Evolutionary conservation across 2,329 filamentous ascomycete species (phyloP).

Genomic region (Ilyonectria robusta): DNA sequence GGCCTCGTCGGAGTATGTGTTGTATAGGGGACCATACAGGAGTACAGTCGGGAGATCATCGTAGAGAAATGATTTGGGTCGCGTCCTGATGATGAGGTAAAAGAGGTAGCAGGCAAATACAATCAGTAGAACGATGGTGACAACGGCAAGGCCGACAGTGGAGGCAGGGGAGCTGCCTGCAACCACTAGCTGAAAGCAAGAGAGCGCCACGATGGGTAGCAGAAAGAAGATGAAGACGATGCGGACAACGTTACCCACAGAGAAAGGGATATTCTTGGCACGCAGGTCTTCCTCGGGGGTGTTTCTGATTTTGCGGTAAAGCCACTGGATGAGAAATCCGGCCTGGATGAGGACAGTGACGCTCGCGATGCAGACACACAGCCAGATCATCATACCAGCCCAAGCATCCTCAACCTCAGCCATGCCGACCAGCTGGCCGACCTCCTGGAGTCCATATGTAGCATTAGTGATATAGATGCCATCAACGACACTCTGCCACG

Average conservation of each 20-base stretch:
- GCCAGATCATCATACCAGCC: slow-evolving; percentile 94
- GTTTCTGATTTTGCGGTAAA: slow-evolving; percentile 78
- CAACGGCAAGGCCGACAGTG: slow-evolving; percentile 80
- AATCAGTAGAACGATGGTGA: slow-evolving; percentile 81
- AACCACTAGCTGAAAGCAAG: slow-evolving; percentile 91
- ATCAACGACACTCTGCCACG: slow-evolving; percentile 79
- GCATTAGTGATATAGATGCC: slow-evolving; percentile 89
- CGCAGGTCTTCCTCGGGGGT: slow-evolving; percentile 89
- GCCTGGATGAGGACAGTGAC: slow-evolving; percentile 80
- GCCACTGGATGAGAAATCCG: slow-evolving; percentile 83
- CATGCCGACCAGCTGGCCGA: slow-evolving; percentile 89
- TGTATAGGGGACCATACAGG: slow-evolving; percentile 93
- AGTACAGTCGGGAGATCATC: slow-evolving; percentile 93
- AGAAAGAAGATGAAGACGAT: slow-evolving; percentile 95
- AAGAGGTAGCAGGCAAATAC: slow-evolving; percentile 85
- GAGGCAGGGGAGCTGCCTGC: slow-evolving; percentile 76
- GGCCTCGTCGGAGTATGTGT: slow-evolving; percentile 95
- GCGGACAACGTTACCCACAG: slow-evolving; percentile 82
- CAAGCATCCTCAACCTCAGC: slow-evolving; percentile 83
- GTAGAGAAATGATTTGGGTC: slow-evolving; percentile 89
- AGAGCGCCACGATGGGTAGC: slow-evolving; percentile 87
- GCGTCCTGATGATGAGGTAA: slow-evolving; percentile 82
- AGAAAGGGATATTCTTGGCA: slow-evolving; percentile 92
- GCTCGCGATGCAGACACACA: slow-evolving; percentile 80
- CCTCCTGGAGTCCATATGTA: slow-evolving; percentile 82